phyloP scores from a whole-genome alignment of 2,329 filamentous ascomycete species.

The Cladobotryum mycophilum region DNA sequence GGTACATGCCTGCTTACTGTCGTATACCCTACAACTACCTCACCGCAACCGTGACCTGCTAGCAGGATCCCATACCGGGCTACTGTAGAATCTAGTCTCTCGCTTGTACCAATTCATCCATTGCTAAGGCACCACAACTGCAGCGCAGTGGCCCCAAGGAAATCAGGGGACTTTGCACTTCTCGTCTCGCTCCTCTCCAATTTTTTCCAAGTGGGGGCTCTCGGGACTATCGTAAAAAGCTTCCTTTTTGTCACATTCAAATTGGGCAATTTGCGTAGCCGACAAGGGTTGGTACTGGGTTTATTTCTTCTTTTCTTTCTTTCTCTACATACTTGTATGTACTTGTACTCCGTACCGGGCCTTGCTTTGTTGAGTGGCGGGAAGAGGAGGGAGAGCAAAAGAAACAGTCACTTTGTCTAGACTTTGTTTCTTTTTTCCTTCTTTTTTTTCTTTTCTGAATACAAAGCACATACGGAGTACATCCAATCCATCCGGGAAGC shows the following conservation, averaged over 20 bases:
- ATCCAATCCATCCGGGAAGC: too few relatives aligned
- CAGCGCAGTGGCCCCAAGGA: too few relatives aligned
- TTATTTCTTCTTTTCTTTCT: too few relatives aligned
- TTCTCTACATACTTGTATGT: too few relatives aligned
- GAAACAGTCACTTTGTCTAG: neutral
- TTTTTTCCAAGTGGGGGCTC: slow-evolving; percentile 8
- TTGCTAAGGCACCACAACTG: neutral
- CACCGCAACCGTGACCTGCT: too few relatives aligned
- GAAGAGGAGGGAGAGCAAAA: slow-evolving; percentile 1
- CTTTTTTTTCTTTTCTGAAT: neutral
- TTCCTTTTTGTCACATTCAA: slow-evolving; percentile 14
- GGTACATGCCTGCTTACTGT: too few relatives aligned
- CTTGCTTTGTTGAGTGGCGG: neutral
- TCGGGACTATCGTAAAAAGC: slow-evolving; percentile 13
- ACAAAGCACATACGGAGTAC: too few relatives aligned
- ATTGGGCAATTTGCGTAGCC: slow-evolving; percentile 21
- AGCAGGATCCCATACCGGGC: neutral
- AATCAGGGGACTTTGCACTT: neutral
- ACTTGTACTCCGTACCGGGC: neutral
- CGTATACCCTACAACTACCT: too few relatives aligned
- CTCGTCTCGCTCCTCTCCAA: neutral
- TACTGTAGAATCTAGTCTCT: neutral
- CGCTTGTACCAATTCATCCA: neutral
- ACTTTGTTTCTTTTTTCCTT: neutral
- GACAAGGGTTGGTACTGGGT: slow-evolving; percentile 1